These are phyloP conservation scores for Gymnopus androsaceus DNA, from an alignment of 1,284 basidiomycete species.

Conservation along the genomic window DNA sequence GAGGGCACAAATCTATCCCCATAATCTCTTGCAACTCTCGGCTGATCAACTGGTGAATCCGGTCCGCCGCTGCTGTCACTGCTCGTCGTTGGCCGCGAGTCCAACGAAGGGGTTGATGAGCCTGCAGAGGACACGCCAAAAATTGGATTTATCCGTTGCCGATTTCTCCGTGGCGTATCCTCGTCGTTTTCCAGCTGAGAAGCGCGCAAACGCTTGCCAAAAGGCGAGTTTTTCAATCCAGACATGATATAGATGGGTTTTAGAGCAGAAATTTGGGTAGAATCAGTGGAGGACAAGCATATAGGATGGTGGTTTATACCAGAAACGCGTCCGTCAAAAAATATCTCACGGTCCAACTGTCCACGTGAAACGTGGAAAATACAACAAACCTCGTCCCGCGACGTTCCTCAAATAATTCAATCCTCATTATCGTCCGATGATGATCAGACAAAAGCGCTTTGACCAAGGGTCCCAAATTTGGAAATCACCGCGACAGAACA, in stretches of 20 bases:
- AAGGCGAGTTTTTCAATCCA: constrained; percentile 76
- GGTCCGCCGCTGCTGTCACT: constrained; percentile 50
- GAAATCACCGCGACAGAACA: not conserved
- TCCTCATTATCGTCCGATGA: no score
- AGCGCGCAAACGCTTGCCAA: constrained; percentile 75
- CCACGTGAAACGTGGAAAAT: no score
- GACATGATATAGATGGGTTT: constrained; percentile 49
- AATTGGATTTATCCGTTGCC: constrained; percentile 55
- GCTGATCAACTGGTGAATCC: constrained; percentile 51
- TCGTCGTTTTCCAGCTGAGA: constrained; percentile 61
- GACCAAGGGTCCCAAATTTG: not conserved
- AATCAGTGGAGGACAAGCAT: not conserved
- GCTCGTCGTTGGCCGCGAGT: constrained; percentile 54
- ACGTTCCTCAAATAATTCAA: no score
- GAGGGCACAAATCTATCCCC: constrained; percentile 79
- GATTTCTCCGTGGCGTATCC: constrained; percentile 50
- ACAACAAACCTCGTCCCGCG: no score
- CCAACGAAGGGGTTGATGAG: constrained; percentile 54
- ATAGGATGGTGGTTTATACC: not conserved
- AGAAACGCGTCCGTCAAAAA: no score
- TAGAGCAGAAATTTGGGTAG: not conserved
- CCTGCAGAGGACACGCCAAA: constrained; percentile 43
- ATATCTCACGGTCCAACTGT: no score
- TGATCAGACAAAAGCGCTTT: not conserved
- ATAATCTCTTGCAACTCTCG: constrained; percentile 52